Base-by-base conservation (phyloP, 306 rosid species). In the Malus sieversii region DNA sequence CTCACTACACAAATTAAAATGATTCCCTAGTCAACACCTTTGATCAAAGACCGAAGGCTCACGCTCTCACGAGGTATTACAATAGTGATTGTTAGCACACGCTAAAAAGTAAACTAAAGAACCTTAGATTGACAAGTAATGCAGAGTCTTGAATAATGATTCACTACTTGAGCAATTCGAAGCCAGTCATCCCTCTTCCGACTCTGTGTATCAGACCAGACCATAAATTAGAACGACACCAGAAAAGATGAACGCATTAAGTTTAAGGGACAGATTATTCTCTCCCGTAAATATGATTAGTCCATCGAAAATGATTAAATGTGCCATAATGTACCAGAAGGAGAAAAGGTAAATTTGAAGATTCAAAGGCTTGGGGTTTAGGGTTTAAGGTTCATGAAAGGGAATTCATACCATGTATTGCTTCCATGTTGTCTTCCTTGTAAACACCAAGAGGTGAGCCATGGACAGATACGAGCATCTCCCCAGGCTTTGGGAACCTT, bases 401-500 rank as follows among this genome's bases (percentile, higher is more conserved):
- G 44, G 52, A 8, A 53, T 70, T 67, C 80, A 15, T 88, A 94
- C 98, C 96, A 30, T 83, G 58, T 78, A 94, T 90, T 68, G 98
- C 90, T 87, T 90, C 96, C 98, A 95, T 90, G 89, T 90, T 89
- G 68, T 91, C 87, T 71, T 92, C 98, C 85, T 83, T 90, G 86
- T 40, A 95, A 84, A 90, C 90, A 48, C 97, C 97, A 63, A 90
- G 92, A 52, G 96, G 99, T 44, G 99, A 92, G 76, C 97, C 97
- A 79, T 85, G 96, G 61, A 95, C 92, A 55, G 97, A 95, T 72
- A 95, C 84, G 80, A 95, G 96, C 84, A 89, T 85, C 91, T 95
- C 98, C 12, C 98, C 97, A 35, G 87, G 92, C 82, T 90, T 92
- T 44, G 97, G 98, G 42, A 81, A 78, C 84, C 96, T 75, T n/a